Conservation (phyloP, 805 yeast genomes). For the Spathaspora girioi region DNA sequence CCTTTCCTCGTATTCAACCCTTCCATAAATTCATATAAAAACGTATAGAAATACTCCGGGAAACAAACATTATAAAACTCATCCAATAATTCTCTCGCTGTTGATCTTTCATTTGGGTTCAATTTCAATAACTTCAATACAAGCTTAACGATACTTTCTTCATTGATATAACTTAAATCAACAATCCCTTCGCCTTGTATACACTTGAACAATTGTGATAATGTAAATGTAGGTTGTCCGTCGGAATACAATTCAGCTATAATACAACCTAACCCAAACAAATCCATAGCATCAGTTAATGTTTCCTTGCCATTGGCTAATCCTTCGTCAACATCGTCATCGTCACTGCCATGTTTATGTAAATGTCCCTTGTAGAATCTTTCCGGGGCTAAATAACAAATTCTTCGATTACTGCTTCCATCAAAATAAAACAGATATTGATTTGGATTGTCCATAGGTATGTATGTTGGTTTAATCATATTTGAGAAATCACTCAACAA, state of each 20-base stretch:
- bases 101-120: constrained; percentile 57
- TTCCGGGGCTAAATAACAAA: constrained; percentile 94
- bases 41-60: constrained; percentile 66
- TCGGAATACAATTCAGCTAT: constrained; percentile 86
- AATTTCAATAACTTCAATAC: constrained; percentile 60
- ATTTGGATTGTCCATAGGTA: constrained; percentile 93
- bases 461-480: constrained; percentile 68
- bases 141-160: constrained; percentile 45
- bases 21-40: constrained; percentile 63
- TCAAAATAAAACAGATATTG: constrained; percentile 91
- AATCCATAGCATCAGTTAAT: constrained; percentile 68
- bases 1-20: constrained; percentile 19
- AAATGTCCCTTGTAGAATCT: constrained; percentile 50
- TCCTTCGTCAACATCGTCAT: constrained; percentile 17
- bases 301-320: constrained; percentile 16
- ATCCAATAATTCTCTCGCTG: constrained; percentile 51
- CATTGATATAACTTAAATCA: constrained; percentile 50
- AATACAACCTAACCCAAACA: constrained; percentile 81
- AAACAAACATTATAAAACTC: constrained; percentile 51
- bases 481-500: constrained; percentile 79
- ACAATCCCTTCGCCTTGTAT: constrained; percentile 67
- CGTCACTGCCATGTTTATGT: constrained; percentile 13
- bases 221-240: constrained; percentile 80
- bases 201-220: constrained; percentile 84
- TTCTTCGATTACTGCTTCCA: constrained; percentile 73